Base-by-base conservation (phyloP, 805 yeast genomes). In the Pichia eremophila region DNA sequence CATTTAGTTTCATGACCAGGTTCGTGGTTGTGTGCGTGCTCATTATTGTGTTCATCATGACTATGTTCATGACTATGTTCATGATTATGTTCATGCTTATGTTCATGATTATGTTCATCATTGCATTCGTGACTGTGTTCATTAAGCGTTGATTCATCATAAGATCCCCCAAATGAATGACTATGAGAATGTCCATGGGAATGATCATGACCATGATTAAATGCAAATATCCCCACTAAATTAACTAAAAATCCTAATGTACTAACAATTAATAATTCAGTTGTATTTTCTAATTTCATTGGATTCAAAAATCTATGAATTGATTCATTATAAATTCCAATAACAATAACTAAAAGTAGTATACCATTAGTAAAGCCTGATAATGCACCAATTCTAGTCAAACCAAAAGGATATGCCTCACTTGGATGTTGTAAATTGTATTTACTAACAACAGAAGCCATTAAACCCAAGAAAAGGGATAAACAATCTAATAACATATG, bases 291-390 rank as follows among this genome's bases (percentile, higher is more conserved):
- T 38, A 93, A 67, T 46, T 71, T 75, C 1, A 89, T 84, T 0
- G 98, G 98, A 54, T 80, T 74, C 41, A 79, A 72, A 29, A 93
- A 71, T 51, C 99, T 74, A 46, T 88, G 91, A 28, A 87, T 56
- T 0, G 97, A 93, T 63, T 93, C 96, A 52, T 86, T 80, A 25
- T 85, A 73, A 41, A 93, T 89, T 18, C 95, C 93, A 25, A 84
- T 83, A 25, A 93, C 90, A 41, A 93, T 91, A 2, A 95, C 96
- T 25, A 95, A 65, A 40, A 93, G 70, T 44, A 93, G 65, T 8
- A 95, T 83, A 5, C 96, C 99, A 63, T 93, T 93, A 5, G 98
- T 85, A 58, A 93, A 93, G 0, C 99, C 99, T 0, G 97, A 93
- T 47, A 93, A 71, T 2, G 95, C 89, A 62, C 90, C 98, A 43